Base-by-base conservation (phyloP, 140 eudicot genomes). In the Bidens hawaiensis region DNA sequence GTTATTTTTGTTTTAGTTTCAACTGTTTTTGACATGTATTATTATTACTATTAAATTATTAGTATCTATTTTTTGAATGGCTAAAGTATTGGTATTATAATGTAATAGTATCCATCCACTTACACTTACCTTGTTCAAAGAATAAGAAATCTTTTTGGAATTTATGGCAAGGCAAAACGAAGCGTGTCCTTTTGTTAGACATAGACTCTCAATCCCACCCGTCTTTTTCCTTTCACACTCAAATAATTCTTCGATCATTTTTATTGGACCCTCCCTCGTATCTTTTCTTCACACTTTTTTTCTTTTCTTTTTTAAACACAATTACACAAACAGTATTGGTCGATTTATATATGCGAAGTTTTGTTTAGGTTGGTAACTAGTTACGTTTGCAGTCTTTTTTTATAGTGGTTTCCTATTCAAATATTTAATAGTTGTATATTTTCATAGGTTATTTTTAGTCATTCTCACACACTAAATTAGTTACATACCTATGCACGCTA, bases 141-240 rank as follows among this genome's bases (percentile, higher is more conserved):
- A 51, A 23, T 23, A 22, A 21, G 15, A 19, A 22, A 51, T 12
- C 1, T 23, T 11, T 51, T 51, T 17, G 52, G 58, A 31, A 51
- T 12, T 23, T 54, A 54, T 27, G 60, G 27, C 1, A 26, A 40
- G 36, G 40, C 60, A 26, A 53, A 14, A 21, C 0, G 36, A 53
- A 26, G 40, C 60, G 60, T 53, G 60, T 53, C 22, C 38, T 53
- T 14, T 27, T 53, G 21, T 53, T 6, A 53, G 27, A 6, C 54
- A 38, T 36, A 62, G 25, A 62, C 27, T 62, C 54, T 62, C 68
- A 43, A 62, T 62, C 68, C 38, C 11, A 15, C 43, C 43, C 19
- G 14, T 62, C 56, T 5, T 36, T 60, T 43, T 41, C 43, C 28
- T 15, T 62, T 45, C 56, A 11, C 43, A 62, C 15, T 17, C 55